phyloP scores from a whole-genome alignment of 192 early-diverging fungal species.

The Rhizophagus clarus region DNA sequence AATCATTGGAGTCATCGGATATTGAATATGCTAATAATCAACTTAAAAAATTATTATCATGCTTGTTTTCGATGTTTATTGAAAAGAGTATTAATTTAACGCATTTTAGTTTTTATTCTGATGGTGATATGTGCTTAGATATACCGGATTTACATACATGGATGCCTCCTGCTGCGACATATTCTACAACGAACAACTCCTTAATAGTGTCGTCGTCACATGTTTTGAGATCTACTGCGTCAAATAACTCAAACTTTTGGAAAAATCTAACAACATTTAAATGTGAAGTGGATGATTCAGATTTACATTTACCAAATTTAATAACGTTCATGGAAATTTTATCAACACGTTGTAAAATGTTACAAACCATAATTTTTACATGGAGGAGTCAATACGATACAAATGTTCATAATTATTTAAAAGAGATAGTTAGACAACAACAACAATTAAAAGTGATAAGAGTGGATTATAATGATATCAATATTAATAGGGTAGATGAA shows the following conservation, averaged over 20 bases:
- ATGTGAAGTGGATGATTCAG: neutral
- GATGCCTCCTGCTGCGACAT: neutral
- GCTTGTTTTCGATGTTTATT: neutral
- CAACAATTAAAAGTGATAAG: neutral
- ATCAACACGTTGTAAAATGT: neutral
- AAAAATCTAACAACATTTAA: neutral
- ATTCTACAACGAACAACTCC: no score
- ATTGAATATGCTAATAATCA: neutral
- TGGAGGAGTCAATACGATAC: neutral
- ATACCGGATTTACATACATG: neutral
- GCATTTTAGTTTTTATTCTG: neutral
- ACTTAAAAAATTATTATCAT: neutral
- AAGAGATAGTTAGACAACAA: neutral
- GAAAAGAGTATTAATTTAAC: neutral
- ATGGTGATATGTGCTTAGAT: neutral
- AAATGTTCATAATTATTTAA: neutral
- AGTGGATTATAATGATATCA: neutral
- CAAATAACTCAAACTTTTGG: neutral
- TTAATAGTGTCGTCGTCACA: no score
- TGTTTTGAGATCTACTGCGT: no score
- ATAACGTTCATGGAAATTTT: neutral
- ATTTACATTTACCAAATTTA: neutral
- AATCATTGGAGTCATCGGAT: neutral
- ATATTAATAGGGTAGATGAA: neutral
- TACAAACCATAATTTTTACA: neutral